Conservation (phyloP, 331 rosid species). For the Quercus lobata region DNA sequence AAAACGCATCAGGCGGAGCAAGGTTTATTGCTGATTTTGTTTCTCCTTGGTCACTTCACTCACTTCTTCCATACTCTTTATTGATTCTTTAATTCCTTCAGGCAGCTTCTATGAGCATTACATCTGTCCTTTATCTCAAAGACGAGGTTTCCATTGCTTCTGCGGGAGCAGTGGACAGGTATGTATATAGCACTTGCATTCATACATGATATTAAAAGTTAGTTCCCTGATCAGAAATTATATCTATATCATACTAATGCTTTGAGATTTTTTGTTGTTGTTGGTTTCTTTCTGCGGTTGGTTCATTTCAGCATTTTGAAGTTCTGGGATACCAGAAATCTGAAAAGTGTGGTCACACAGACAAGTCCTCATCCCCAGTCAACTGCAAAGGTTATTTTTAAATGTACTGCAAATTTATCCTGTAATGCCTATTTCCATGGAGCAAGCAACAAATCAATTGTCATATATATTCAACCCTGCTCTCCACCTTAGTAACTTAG, state of each 20-base stretch:
- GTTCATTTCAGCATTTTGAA: slow-evolving; percentile 62
- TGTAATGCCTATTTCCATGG: slow-evolving; percentile 1
- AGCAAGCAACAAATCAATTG: background rate
- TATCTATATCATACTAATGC: background rate
- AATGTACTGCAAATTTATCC: background rate
- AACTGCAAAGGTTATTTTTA: slow-evolving; percentile 57
- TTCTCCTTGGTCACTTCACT: background rate
- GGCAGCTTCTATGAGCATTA: slow-evolving; percentile 90
- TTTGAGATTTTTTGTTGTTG: background rate
- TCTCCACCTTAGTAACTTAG: background rate
- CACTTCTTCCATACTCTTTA: background rate
- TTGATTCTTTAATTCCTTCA: slow-evolving; percentile 33
- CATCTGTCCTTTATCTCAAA: slow-evolving; percentile 83
- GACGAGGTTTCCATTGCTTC: slow-evolving; percentile 84
- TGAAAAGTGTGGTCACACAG: slow-evolving; percentile 52
- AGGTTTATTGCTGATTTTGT: slow-evolving; percentile 48
- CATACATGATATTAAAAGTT: background rate
- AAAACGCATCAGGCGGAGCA: slow-evolving; percentile 55
- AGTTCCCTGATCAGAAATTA: background rate
- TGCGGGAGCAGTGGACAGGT: slow-evolving; percentile 95
- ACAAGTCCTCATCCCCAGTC: slow-evolving; percentile 53
- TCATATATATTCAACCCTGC: background rate
- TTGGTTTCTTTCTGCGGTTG: slow-evolving; percentile 9
- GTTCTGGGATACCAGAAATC: slow-evolving; percentile 92
- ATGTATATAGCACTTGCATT: slow-evolving; percentile 1